Conservation (phyloP, 2,329 filamentous ascomycete genomes). For the Fusarium pseudoanthophilum region DNA sequence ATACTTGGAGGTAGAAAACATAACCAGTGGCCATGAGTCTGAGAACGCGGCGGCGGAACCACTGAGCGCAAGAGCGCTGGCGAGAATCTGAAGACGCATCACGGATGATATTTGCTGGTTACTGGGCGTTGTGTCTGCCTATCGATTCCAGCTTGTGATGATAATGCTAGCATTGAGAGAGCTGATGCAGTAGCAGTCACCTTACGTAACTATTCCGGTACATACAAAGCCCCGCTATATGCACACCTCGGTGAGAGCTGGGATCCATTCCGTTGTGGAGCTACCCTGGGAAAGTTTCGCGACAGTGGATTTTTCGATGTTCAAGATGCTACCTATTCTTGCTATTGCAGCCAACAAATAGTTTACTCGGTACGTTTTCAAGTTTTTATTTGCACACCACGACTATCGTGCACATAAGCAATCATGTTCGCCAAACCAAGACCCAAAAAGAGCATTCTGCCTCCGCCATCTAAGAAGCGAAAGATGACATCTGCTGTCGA, state of each 20-base stretch:
- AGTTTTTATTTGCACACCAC: not conserved
- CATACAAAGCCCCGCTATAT: constrained; percentile 32
- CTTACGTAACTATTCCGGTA: constrained; percentile 46
- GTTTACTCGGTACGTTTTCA: not conserved
- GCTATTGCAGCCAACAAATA: constrained; percentile 8
- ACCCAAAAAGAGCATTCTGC: constrained; percentile 66
- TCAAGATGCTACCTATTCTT: constrained; percentile 1
- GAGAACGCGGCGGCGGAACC: constrained; percentile 77
- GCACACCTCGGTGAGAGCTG: constrained; percentile 43
- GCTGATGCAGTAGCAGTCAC: constrained; percentile 37
- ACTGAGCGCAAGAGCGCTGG: constrained; percentile 64
- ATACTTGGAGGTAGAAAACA: constrained; percentile 87
- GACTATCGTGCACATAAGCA: not conserved
- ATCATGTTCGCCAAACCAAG: constrained; percentile 67
- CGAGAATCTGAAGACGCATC: constrained; percentile 67
- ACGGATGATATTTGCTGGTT: constrained; percentile 44
- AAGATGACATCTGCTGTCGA: constrained; percentile 71
- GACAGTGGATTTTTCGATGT: constrained; percentile 33
- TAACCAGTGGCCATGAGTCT: constrained; percentile 88
- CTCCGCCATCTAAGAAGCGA: constrained; percentile 72
- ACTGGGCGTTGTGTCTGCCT: constrained; percentile 41
- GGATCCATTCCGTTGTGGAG: not conserved
- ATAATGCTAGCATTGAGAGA: constrained; percentile 30
- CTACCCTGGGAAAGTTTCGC: constrained; percentile 39
- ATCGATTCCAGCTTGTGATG: constrained; percentile 42